Percentiles rank a stretch among this genome's conserved stretches.
Evolutionary conservation across 495 filamentous ascomycete genomes (phyloP).

Genomic region (Wilcoxina mikolae): DNA sequence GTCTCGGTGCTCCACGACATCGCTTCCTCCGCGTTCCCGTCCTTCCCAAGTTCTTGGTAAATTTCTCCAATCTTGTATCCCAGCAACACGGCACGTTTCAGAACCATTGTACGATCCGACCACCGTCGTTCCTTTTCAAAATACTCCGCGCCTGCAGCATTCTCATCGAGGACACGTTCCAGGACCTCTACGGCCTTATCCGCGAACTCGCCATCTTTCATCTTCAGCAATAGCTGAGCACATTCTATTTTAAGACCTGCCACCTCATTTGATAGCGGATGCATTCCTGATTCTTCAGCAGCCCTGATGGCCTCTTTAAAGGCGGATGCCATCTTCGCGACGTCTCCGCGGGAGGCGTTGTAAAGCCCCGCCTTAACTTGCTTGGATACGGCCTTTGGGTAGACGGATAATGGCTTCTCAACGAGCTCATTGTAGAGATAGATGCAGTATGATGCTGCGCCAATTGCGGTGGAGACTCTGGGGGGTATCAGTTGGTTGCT

Average conservation of each 20-base stretch:
- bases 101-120: constrained; percentile 45
- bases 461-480: constrained; percentile 3
- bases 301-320: constrained; percentile 61
- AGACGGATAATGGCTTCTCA: constrained; percentile 47
- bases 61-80: constrained; percentile 69
- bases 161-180: constrained; percentile 48
- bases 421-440: constrained; percentile 17
- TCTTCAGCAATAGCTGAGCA: constrained; percentile 60
- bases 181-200: constrained; percentile 56
- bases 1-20: constrained; percentile 76
- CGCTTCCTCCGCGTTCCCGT: constrained; percentile 53
- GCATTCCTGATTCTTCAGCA: constrained; percentile 56
- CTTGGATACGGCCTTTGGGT: constrained; percentile 63
- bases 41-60: constrained; percentile 47
- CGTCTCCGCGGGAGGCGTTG: constrained; percentile 61
- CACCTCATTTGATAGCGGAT: constrained; percentile 78
- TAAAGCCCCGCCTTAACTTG: constrained; percentile 74
- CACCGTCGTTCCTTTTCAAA: constrained; percentile 27
- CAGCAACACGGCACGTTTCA: constrained; percentile 58
- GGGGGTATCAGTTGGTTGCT: background rate
- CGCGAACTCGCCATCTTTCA: constrained; percentile 30
- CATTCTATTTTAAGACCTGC: constrained; percentile 76
- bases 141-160: constrained; percentile 35
- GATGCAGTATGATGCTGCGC: constrained; percentile 11
- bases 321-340: constrained; percentile 59